Conservation (phyloP, 2,329 filamentous ascomycete genomes). For the Stemphylium lycopersici region DNA sequence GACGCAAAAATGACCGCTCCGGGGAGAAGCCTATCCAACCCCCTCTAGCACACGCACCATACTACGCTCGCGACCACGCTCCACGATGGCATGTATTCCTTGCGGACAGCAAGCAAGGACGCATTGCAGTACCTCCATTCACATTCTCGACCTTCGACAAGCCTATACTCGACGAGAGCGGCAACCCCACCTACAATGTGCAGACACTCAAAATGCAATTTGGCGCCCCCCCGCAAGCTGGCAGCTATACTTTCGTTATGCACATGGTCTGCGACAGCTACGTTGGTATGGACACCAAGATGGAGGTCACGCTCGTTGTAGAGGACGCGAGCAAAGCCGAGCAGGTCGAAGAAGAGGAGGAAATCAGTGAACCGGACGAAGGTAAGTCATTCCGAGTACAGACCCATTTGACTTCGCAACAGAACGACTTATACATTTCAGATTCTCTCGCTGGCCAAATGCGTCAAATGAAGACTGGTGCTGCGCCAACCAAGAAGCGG, state of each 20-base stretch:
- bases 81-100: slow-evolving; percentile 95
- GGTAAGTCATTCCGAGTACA: slow-evolving; percentile 65
- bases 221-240: slow-evolving; percentile 87
- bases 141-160: slow-evolving; percentile 94
- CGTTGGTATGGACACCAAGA: slow-evolving; percentile 88
- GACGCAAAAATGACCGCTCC: slow-evolving; percentile 71
- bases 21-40: slow-evolving; percentile 72
- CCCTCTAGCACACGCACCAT: slow-evolving; percentile 87
- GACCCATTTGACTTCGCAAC: slow-evolving; percentile 1
- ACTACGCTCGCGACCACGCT: slow-evolving; percentile 85
- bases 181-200: slow-evolving; percentile 89
- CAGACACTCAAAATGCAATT: slow-evolving; percentile 98
- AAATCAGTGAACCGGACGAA: slow-evolving; percentile 97
- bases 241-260: slow-evolving; percentile 93
- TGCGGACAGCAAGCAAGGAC: slow-evolving; percentile 90
- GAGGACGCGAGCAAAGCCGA: slow-evolving; percentile 87
- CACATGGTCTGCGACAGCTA: slow-evolving; percentile 95
- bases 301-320: slow-evolving; percentile 86
- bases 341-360: slow-evolving; percentile 82
- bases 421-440: slow-evolving; percentile 50
- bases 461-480: slow-evolving; percentile 79
- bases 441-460: slow-evolving; percentile 91
- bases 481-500: slow-evolving; percentile 61
- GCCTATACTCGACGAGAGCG: slow-evolving; percentile 78
- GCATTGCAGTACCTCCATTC: slow-evolving; percentile 95